Percentiles rank a stretch among this genome's conserved stretches.
These are phyloP conservation scores for Purshia tridentata DNA, from an alignment of 306 rosid species.

Conservation along the genomic window DNA sequence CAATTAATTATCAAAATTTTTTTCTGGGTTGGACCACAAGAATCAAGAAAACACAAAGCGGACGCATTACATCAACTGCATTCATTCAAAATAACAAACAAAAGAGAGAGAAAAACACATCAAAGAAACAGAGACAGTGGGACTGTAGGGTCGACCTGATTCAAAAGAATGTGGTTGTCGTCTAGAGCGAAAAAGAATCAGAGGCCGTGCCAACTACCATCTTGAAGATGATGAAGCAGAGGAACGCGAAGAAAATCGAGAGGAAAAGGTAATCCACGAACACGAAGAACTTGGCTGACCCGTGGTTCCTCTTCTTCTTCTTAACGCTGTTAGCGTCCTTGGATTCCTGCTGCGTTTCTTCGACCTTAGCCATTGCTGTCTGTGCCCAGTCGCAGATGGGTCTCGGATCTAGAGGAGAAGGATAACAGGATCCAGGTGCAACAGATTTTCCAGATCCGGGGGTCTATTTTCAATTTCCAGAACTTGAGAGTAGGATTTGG, in stretches of 20 bases:
- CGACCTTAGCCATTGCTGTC: constrained; percentile 51
- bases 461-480: not conserved
- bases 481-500: not conserved
- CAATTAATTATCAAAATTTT: not conserved
- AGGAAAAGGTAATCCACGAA: constrained; percentile 75
- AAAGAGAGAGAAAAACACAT: not conserved
- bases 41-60: not conserved
- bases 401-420: not conserved
- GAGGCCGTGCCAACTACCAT: constrained; percentile 27
- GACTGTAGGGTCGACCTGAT: constrained; percentile 26
- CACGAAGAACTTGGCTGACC: constrained; percentile 59
- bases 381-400: not conserved
- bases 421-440: not conserved
- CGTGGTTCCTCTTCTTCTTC: constrained; percentile 53
- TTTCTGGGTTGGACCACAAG: not conserved
- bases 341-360: constrained; percentile 40
- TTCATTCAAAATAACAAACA: not conserved
- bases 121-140: not conserved
- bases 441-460: not conserved
- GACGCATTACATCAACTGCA: not conserved
- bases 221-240: constrained; percentile 58
- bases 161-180: constrained; percentile 4
- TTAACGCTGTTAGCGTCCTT: constrained; percentile 10
- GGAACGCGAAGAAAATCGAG: constrained; percentile 51
- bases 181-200: constrained; percentile 30